phyloP scores from a whole-genome alignment of 139 green algal genomes.

The Dunaliella primolecta region DNA sequence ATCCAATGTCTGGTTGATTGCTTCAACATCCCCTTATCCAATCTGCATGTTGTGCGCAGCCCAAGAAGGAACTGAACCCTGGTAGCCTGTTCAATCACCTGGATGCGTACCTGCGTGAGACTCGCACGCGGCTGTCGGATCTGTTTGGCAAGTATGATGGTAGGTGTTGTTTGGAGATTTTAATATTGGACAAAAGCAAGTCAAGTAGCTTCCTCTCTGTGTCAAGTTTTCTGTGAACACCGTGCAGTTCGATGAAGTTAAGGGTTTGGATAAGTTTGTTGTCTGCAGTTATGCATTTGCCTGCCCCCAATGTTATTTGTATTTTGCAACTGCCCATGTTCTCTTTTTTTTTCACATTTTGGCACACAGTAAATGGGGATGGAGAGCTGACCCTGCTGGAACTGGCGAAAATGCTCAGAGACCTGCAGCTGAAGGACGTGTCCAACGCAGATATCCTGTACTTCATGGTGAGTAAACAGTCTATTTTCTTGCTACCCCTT shows the following conservation, averaged over 20 bases:
- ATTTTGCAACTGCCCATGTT: neutral
- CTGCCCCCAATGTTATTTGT: neutral
- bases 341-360: no score
- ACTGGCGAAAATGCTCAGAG: constrained; percentile 22
- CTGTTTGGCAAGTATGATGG: constrained; percentile 28
- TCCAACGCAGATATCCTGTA: constrained; percentile 34
- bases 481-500: no score
- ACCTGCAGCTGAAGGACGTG: constrained; percentile 20
- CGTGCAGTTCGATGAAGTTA: no score
- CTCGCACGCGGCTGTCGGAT: constrained; percentile 9
- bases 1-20: neutral
- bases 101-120: constrained; percentile 24
- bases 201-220: no score
- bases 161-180: no score
- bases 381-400: constrained; percentile 34
- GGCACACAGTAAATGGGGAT: constrained; percentile 8
- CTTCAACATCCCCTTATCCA: neutral
- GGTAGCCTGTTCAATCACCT: constrained; percentile 22
- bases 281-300: no score
- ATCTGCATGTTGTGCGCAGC: neutral
- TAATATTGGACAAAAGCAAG: no score
- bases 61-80: constrained; percentile 17
- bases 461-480: constrained; percentile 29
- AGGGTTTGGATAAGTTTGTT: no score
- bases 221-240: no score